These are phyloP conservation scores for Elsinoe ampelina DNA, from an alignment of 2,329 filamentous ascomycete species.

Conservation along the genomic window DNA sequence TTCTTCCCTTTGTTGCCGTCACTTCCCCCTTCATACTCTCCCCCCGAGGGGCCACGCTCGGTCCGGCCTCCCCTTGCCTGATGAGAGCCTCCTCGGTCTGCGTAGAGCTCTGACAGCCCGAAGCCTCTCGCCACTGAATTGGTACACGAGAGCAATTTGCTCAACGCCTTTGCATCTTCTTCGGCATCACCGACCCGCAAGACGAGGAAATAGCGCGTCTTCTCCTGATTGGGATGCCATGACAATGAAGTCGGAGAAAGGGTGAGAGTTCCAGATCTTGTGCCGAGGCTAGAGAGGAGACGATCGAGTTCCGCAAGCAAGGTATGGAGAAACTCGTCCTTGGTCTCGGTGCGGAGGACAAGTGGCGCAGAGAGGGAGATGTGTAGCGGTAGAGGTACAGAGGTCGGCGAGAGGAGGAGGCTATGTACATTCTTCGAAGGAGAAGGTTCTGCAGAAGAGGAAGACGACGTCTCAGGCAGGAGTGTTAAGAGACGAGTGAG, in stretches of 20 bases:
- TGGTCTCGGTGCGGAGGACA: conserved; percentile 61
- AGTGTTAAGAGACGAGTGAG: conserved; percentile 32
- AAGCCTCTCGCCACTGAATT: conserved; percentile 54
- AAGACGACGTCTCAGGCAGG: not conserved
- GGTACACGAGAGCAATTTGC: conserved; percentile 52
- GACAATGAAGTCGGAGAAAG: conserved; percentile 40
- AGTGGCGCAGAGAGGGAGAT: conserved; percentile 82
- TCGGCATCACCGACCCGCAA: not conserved
- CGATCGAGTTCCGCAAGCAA: conserved; percentile 40
- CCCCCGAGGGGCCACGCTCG: conserved; percentile 15
- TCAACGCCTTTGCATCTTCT: conserved; percentile 27
- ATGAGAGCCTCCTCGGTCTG: conserved; percentile 26
- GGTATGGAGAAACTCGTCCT: conserved; percentile 54
- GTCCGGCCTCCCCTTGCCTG: conserved; percentile 17
- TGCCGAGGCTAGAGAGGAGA: conserved; percentile 22
- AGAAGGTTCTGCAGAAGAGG: not conserved
- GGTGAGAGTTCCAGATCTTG: conserved; percentile 15
- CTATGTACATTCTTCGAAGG: conserved; percentile 27
- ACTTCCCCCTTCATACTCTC: not conserved
- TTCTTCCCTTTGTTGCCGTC: not conserved
- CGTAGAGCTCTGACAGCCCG: conserved; percentile 64
- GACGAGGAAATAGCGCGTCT: conserved; percentile 75
- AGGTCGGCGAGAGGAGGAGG: conserved; percentile 69
- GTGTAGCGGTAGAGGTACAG: conserved; percentile 70
- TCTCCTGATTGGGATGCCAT: conserved; percentile 59